Percentiles rank a stretch among this genome's conserved stretches.
These are phyloP conservation scores for Candolleomyces eurysporus DNA, from an alignment of 768 basidiomycete genomes.

Conservation along the genomic window DNA sequence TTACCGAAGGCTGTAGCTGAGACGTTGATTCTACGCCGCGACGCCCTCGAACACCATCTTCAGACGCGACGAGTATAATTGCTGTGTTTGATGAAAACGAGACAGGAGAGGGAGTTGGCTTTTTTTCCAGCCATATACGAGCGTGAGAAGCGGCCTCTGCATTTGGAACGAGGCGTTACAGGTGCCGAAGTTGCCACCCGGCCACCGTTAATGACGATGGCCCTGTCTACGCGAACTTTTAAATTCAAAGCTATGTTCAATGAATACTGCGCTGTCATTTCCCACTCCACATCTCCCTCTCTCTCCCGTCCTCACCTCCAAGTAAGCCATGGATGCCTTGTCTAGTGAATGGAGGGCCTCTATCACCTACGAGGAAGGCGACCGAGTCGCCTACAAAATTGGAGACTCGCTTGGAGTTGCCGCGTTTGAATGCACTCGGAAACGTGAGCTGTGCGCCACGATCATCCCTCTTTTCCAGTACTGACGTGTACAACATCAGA, in stretches of 20 bases:
- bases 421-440: constrained; percentile 29
- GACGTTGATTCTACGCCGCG: neutral
- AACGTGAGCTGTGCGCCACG: constrained; percentile 20
- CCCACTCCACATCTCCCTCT: constrained; percentile 1
- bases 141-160: constrained; percentile 1
- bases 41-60: too few relatives aligned
- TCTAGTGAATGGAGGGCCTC: constrained; percentile 29
- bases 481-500: constrained; percentile 16
- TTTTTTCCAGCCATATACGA: neutral
- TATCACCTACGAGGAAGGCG: constrained; percentile 21
- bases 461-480: neutral
- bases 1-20: neutral
- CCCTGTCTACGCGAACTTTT: neutral
- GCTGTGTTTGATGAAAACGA: too few relatives aligned
- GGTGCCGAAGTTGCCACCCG: neutral
- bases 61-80: too few relatives aligned
- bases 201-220: neutral
- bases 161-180: neutral
- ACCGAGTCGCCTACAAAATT: constrained; percentile 32
- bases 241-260: neutral
- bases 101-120: neutral
- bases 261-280: neutral
- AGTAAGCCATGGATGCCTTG: constrained; percentile 26
- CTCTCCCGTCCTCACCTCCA: neutral
- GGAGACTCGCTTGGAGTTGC: constrained; percentile 26